Percentiles rank a stretch among this genome's conserved stretches.
These are phyloP conservation scores for Ricinus communis DNA, from an alignment of 345 rosid genomes.

Conservation along the genomic window DNA sequence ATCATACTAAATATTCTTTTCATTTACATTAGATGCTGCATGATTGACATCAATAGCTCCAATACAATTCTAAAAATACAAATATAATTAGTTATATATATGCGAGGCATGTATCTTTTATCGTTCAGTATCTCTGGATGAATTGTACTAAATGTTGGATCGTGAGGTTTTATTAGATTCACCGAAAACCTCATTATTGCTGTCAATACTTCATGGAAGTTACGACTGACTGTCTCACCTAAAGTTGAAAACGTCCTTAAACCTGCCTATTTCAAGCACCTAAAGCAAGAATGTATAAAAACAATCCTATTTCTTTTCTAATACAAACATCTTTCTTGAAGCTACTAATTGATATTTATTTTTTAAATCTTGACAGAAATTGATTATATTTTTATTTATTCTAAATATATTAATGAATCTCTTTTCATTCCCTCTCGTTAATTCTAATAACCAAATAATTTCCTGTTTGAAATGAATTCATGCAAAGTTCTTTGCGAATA, in stretches of 20 bases:
- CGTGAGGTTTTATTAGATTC: not conserved
- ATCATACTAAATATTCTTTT: too few species aligned
- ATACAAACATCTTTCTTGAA: not conserved
- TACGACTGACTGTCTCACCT: too few species aligned
- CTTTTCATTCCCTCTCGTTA: not conserved
- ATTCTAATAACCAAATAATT: not conserved
- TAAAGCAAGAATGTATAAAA: not conserved
- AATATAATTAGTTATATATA: too few species aligned
- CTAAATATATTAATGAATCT: not conserved
- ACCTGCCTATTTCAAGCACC: not conserved
- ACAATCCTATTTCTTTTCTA: too few species aligned
- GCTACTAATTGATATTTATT: too few species aligned
- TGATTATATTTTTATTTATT: too few species aligned
- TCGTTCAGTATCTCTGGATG: not conserved
- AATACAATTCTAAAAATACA: not conserved
- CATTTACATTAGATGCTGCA: not conserved
- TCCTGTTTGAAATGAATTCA: not conserved
- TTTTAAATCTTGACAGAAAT: not conserved
- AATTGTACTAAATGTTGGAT: not conserved
- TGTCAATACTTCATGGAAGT: too few species aligned
- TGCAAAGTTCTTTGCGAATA: not conserved
- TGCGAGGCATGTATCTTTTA: too few species aligned
- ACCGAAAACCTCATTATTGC: too few species aligned
- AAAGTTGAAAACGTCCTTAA: not conserved
- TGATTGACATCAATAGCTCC: not conserved